Percentiles rank a stretch among this genome's conserved stretches.
Conservation (phyloP, 371 early-diverging fungal species). For the Catenaria anguillulae region DNA sequence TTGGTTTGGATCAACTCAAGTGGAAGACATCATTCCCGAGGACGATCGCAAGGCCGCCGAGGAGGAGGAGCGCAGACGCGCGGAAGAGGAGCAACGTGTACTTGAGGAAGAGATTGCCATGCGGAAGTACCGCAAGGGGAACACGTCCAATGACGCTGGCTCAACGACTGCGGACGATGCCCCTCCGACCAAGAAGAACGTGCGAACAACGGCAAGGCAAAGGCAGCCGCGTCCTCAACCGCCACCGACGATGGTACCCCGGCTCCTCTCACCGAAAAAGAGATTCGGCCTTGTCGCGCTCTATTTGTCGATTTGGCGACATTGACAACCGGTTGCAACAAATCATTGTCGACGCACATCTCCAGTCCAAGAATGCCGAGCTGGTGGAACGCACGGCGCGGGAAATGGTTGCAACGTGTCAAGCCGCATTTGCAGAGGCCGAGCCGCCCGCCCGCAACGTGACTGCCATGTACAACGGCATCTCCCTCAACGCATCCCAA, state of each 20-base stretch:
- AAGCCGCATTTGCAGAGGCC: slow-evolving; percentile 32
- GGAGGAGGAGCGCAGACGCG: slow-evolving; percentile 35
- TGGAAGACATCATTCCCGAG: slow-evolving; percentile 94
- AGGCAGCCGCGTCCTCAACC: no score
- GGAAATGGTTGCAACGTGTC: slow-evolving; percentile 55
- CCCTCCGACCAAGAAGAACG: no score
- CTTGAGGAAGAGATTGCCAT: slow-evolving; percentile 14
- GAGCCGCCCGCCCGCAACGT: not conserved
- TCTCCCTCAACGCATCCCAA: slow-evolving; percentile 70
- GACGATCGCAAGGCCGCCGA: slow-evolving; percentile 53
- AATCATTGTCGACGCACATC: slow-evolving; percentile 60
- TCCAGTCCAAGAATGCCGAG: slow-evolving; percentile 49
- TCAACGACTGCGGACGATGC: no score
- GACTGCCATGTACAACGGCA: slow-evolving; percentile 44
- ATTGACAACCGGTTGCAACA: slow-evolving; percentile 57
- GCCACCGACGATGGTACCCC: no score
- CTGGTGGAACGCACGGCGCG: slow-evolving; percentile 36
- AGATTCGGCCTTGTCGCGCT: slow-evolving; percentile 63
- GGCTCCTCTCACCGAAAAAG: slow-evolving; percentile 54
- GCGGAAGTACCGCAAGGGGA: slow-evolving; percentile 9
- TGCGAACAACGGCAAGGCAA: no score
- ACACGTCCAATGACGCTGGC: no score
- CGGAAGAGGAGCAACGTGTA: slow-evolving; percentile 21
- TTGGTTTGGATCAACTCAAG: slow-evolving; percentile 56
- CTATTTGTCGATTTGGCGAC: slow-evolving; percentile 65